Base-by-base conservation (phyloP, 2,329 filamentous ascomycete species). In the Trichoderma atrobrunneum region DNA sequence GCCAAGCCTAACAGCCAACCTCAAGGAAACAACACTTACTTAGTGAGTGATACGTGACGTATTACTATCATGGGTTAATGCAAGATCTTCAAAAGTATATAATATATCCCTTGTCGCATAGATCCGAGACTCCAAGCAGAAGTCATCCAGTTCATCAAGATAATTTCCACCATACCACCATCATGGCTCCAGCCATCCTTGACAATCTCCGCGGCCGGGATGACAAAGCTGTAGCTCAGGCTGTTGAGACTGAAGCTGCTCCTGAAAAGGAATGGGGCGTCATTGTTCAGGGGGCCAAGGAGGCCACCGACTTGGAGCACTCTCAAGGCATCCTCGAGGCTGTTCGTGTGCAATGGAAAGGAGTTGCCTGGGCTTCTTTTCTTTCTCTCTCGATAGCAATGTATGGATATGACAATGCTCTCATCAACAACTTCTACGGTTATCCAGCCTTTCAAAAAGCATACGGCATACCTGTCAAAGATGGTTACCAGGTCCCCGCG, bases 381-480 rank as follows among this genome's bases (percentile, higher is more conserved):
- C 43, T 70, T 10, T 70, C 67, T 3, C 39, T 70, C 1, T 62
- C 67, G 2, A 70, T 84, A 59, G 79, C 84, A 73, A 85, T 85
- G 83, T 83, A 85, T 32, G 83, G 81, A 18, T 82, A 82, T 65
- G 80, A 82, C n/a, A 80, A 78, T 5, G 79, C 78, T n/a, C 72
- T 82, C 0, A 78, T 84, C 14, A 76, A 75, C 70, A 82, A 80
- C 71, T 82, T 83, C 71, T 83, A 80, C 68, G 81, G 78, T 11
- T 82, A 80, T 68, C 82, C 78, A 48, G 51, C 57, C 30, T 59
- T 72, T n/a, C 59, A 66, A 18, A 71, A 71, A 39, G 61, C 59
- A 5, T 71, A 71, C 48, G 69, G 69, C 0, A 54, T 60, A n/a
- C 78, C 80, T 62, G 78, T 86, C 72, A 78, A 57, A 16, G 43